phyloP scores from a whole-genome alignment of 2,329 filamentous ascomycete genomes.

The Acrodontium crateriforme region DNA sequence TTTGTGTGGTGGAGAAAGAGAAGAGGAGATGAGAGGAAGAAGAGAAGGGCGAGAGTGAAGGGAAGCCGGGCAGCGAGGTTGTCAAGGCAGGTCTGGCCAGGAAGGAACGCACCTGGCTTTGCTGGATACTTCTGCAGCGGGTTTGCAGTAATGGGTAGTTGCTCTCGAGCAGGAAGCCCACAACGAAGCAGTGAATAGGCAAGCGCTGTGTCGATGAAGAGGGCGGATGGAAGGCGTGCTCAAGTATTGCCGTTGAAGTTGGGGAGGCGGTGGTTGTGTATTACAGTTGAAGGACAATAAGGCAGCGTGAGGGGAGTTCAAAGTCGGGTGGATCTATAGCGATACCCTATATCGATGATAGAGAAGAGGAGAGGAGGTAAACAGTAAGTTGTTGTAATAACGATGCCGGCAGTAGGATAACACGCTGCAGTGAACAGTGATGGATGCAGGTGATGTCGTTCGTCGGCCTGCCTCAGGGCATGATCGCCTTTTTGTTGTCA shows the following conservation, averaged over 20 bases:
- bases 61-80: constrained; percentile 3
- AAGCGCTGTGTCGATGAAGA: no score
- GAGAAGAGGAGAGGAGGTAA: not conserved
- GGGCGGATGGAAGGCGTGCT: not conserved
- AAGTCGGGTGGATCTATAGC: not conserved
- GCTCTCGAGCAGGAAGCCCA: no score
- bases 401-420: constrained; percentile 5
- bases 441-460: constrained; percentile 3
- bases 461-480: no score
- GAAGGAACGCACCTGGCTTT: constrained; percentile 2
- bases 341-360: not conserved
- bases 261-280: not conserved
- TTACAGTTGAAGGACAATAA: constrained; percentile 1
- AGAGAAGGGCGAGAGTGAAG: constrained; percentile 6
- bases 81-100: constrained; percentile 4
- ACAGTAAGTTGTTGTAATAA: constrained; percentile 2
- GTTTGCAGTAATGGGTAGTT: no score
- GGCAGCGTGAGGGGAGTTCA: not conserved
- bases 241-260: not conserved
- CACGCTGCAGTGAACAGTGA: constrained; percentile 8
- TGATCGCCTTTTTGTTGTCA: constrained; percentile 11
- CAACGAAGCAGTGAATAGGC: no score
- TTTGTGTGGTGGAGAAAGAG: constrained; percentile 12
- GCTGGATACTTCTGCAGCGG: no score
- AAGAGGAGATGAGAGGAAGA: constrained; percentile 9